These are phyloP conservation scores for Hypoxylon sp. DNA, from an alignment of 2,329 filamentous ascomycete genomes.

Conservation along the genomic window DNA sequence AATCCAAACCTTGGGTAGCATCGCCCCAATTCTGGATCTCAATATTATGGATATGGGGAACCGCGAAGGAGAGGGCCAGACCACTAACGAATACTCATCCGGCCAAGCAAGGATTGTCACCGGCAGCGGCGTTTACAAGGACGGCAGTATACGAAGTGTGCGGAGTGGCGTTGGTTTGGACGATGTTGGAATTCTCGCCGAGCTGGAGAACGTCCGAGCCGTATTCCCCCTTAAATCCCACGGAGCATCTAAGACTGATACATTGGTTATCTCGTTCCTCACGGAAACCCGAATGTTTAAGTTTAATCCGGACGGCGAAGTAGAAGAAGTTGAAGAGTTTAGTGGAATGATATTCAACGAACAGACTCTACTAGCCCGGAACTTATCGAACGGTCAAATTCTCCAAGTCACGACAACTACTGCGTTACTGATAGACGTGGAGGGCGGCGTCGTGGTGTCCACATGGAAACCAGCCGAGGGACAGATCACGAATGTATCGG, in stretches of 20 bases:
- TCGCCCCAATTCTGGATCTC: slow-evolving; percentile 93
- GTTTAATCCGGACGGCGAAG: slow-evolving; percentile 79
- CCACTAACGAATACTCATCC: slow-evolving; percentile 90
- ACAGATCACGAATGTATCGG: slow-evolving; percentile 81
- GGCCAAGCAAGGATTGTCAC: slow-evolving; percentile 95
- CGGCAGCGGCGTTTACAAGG: slow-evolving; percentile 89
- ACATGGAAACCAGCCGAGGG: slow-evolving; percentile 68
- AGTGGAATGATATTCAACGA: slow-evolving; percentile 76
- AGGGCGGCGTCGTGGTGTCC: slow-evolving; percentile 65
- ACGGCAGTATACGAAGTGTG: slow-evolving; percentile 89
- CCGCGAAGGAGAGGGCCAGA: slow-evolving; percentile 78
- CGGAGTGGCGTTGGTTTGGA: slow-evolving; percentile 94
- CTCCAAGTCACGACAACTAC: slow-evolving; percentile 80
- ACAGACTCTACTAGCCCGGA: slow-evolving; percentile 78
- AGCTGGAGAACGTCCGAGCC: slow-evolving; percentile 79
- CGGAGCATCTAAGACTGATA: slow-evolving; percentile 69
- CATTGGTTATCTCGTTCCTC: slow-evolving; percentile 82
- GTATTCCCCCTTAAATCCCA: slow-evolving; percentile 76
- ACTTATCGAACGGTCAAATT: slow-evolving; percentile 71
- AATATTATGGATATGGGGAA: slow-evolving; percentile 96
- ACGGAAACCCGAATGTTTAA: slow-evolving; percentile 85
- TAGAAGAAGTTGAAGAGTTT: slow-evolving; percentile 88
- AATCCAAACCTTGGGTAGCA: slow-evolving; percentile 83
- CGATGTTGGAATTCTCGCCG: slow-evolving; percentile 84
- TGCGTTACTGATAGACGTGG: slow-evolving; percentile 72